Percentiles rank a stretch among this genome's conserved stretches.
Evolutionary conservation across 2,329 filamentous ascomycete species (phyloP).

Genomic region (Aplosporella prunicola): DNA sequence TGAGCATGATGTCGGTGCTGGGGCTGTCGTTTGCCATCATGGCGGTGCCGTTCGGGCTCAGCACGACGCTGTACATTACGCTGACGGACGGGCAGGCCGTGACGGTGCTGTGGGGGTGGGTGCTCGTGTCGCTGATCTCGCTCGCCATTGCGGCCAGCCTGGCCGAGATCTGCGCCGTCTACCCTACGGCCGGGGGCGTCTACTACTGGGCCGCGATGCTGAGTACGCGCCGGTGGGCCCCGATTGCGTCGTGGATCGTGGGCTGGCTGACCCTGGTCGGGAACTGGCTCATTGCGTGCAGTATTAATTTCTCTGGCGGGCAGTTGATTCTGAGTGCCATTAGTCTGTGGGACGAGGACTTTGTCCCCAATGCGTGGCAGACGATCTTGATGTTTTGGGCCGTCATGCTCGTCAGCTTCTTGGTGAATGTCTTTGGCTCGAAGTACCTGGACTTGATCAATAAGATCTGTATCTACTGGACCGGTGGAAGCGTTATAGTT

Average conservation of each 20-base stretch:
- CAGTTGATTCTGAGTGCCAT: conserved; percentile 60
- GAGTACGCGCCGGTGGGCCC: conserved; percentile 54
- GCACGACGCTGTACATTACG: conserved; percentile 59
- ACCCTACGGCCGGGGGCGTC: conserved; percentile 58
- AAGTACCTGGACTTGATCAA: conserved; percentile 59
- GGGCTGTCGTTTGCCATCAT: conserved; percentile 65
- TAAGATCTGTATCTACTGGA: conserved; percentile 67
- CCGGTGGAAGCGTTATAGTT: conserved; percentile 54
- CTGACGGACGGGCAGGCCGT: conserved; percentile 60
- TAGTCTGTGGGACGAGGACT: conserved; percentile 60
- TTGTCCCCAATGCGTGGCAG: conserved; percentile 58
- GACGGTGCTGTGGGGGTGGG: conserved; percentile 62
- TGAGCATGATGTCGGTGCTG: conserved; percentile 61
- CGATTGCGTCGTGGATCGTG: conserved; percentile 58
- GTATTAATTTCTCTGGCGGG: conserved; percentile 64
- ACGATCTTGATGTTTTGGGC: conserved; percentile 65
- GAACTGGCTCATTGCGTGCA: conserved; percentile 57
- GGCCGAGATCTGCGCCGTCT: conserved; percentile 61
- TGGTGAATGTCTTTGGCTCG: conserved; percentile 55
- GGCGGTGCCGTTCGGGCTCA: conserved; percentile 60
- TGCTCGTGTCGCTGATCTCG: conserved; percentile 55
- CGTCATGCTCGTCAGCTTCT: conserved; percentile 55
- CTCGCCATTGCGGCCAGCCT: conserved; percentile 55
- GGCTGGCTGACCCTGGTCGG: conserved; percentile 65
- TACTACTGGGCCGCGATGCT: conserved; percentile 65